Percentiles rank a stretch among this genome's conserved stretches.
These are phyloP conservation scores for Xylaria sp. DNA, from an alignment of 2,329 filamentous ascomycete genomes.

Conservation along the genomic window DNA sequence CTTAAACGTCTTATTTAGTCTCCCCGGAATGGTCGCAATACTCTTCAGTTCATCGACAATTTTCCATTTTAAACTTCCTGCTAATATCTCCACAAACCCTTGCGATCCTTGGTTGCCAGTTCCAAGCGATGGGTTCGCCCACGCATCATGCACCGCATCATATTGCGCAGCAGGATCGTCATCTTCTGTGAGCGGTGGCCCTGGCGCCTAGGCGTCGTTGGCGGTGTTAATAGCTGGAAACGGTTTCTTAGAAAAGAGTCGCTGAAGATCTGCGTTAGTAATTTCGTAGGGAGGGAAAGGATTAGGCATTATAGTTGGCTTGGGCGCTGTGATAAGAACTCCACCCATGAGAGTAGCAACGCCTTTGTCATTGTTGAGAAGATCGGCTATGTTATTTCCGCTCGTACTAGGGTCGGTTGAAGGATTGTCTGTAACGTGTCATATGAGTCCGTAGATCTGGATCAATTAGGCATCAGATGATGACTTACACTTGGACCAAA, in stretches of 20 bases:
- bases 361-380: conserved; percentile 25
- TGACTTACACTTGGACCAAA: conserved; percentile 30
- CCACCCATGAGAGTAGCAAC: conserved; percentile 29
- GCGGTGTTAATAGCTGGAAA: conserved; percentile 10
- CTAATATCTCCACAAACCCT: conserved; percentile 10
- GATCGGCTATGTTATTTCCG: conserved; percentile 26
- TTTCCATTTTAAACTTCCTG: conserved; percentile 11
- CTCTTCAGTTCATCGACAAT: conserved; percentile 21
- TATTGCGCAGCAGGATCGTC: conserved; percentile 2
- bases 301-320: conserved; percentile 22
- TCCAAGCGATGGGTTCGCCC: conserved; percentile 19
- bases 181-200: neutral
- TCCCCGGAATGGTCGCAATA: conserved; percentile 30
- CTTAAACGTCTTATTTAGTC: conserved; percentile 20
- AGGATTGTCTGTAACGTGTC: conserved; percentile 15
- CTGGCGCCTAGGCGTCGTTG: conserved; percentile 14
- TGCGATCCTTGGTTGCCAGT: conserved; percentile 3
- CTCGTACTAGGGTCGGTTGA: conserved; percentile 15
- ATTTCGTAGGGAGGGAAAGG: conserved; percentile 29
- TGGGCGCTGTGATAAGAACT: conserved; percentile 25
- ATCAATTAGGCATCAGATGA: neutral
- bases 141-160: conserved; percentile 16
- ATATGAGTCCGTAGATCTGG: conserved; percentile 2
- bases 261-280: conserved; percentile 27
- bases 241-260: conserved; percentile 10